phyloP scores from a whole-genome alignment of 176 grass and related monocot genomes.

The Poa annua region DNA sequence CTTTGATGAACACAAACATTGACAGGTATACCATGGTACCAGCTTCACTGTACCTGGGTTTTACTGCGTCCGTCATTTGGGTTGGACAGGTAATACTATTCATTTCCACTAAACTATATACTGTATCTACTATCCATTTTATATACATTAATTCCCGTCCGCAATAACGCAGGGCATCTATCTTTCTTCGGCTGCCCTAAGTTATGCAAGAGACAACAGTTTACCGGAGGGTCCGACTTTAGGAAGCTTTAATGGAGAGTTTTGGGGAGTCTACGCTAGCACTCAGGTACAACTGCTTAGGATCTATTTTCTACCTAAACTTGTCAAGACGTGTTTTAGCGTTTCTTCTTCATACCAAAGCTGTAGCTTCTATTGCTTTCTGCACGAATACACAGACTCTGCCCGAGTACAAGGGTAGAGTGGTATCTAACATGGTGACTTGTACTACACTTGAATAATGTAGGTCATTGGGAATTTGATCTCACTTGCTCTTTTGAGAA shows the following conservation, averaged over 20 bases:
- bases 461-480: slow-evolving; percentile 99
- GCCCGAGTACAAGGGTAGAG: slow-evolving; percentile 13
- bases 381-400: background rate
- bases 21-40: slow-evolving; percentile 89
- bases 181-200: slow-evolving; percentile 76
- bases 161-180: slow-evolving; percentile 65
- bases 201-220: slow-evolving; percentile 79
- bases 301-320: background rate
- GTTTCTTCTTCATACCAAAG: slow-evolving; percentile 24
- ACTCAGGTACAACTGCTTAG: slow-evolving; percentile 58
- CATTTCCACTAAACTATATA: background rate
- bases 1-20: slow-evolving; percentile 1
- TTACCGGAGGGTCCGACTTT: slow-evolving; percentile 72
- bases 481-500: slow-evolving; percentile 75
- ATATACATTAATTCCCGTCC: background rate
- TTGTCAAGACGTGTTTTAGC: slow-evolving; percentile 4
- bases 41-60: slow-evolving; percentile 84
- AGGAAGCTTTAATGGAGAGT: slow-evolving; percentile 91
- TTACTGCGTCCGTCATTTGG: slow-evolving; percentile 91
- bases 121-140: slow-evolving; percentile 28
- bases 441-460: slow-evolving; percentile 33
- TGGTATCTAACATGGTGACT: slow-evolving; percentile 21
- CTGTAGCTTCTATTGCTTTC: slow-evolving; percentile 27
- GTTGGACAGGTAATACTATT: slow-evolving; percentile 65
- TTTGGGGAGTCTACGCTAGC: slow-evolving; percentile 92